Percentiles rank a stretch among this genome's conserved stretches.
Evolutionary conservation across 2,329 filamentous ascomycete species (phyloP).

Genomic region (Phaeosphaeriaceae sp.): DNA sequence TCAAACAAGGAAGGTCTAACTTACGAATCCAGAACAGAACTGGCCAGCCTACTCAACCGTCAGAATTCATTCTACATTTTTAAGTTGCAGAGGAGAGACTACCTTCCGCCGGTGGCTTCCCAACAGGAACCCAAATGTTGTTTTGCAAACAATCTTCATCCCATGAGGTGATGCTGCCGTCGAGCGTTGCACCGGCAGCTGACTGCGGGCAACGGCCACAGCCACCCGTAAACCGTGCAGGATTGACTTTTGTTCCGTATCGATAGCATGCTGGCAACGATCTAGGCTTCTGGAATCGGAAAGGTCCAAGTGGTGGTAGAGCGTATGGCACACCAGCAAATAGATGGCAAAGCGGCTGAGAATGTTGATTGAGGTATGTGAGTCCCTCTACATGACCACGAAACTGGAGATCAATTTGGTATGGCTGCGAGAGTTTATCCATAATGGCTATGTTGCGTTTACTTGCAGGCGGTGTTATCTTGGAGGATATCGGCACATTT

Average conservation of each 20-base stretch:
- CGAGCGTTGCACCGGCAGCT: slow-evolving; percentile 16
- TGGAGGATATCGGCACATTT: too few species aligned
- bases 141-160: slow-evolving; percentile 63
- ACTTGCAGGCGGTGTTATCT: background rate
- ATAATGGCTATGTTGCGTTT: slow-evolving; percentile 16
- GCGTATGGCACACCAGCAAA: slow-evolving; percentile 64
- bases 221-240: slow-evolving; percentile 53
- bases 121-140: slow-evolving; percentile 62
- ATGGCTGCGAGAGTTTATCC: slow-evolving; percentile 33
- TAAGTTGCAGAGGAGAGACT: background rate
- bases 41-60: slow-evolving; percentile 56
- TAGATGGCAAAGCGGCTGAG: slow-evolving; percentile 54
- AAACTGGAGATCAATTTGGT: slow-evolving; percentile 47
- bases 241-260: slow-evolving; percentile 58
- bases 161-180: slow-evolving; percentile 37
- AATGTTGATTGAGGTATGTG: slow-evolving; percentile 48
- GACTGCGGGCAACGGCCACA: slow-evolving; percentile 61
- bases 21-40: slow-evolving; percentile 64
- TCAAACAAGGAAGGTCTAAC: slow-evolving; percentile 20
- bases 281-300: slow-evolving; percentile 58
- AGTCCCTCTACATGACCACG: slow-evolving; percentile 59
- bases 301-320: slow-evolving; percentile 55
- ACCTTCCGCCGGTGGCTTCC: slow-evolving; percentile 50
- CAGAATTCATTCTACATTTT: slow-evolving; percentile 1
- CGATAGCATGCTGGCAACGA: slow-evolving; percentile 56